Evolutionary conservation across 192 early-diverging fungal genomes (phyloP), one percentile per base, ranked within the genome.

Genomic region (Obelidium mucronatum): DNA sequence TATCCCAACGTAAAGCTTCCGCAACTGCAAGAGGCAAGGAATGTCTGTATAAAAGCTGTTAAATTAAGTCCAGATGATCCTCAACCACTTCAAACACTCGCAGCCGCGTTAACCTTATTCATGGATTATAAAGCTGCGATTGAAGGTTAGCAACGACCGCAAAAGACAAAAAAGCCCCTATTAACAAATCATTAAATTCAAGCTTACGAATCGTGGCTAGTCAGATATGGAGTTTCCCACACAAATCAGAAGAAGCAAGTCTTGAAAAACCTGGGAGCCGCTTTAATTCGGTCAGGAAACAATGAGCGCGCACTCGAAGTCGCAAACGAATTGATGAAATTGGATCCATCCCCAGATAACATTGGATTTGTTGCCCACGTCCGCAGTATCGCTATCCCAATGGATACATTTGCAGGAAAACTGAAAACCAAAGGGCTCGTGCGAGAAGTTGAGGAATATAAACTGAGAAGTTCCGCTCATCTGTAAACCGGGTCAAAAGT

Each of bases 331-430:
- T 48, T 48, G 44, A 48, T 48, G 44, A 19, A 48, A 48, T 48
- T 48, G 44, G 19, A 19, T 48, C 44, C 44, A 48, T 15, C 44
- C 19, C 44, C 44, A 19, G 11, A 48, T 15, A 48, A 48, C 19
- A 48, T 48, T 48, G 44, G 44, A 15, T 48, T 48, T 48, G 44
- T 48, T 48, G 72, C 58, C 6, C 59, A 74, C 28, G 31, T 74
- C 11, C 72, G 72, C 13, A 33, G 34, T 11, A 74, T 74, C 8
- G 72, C 58, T 3, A 62, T 31, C 34, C 72, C 72, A 15, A 63
- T 74, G 52, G 72, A 74, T 51, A 28, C 0, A 48, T 15, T 48
- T 0, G 44, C 44, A 15, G 40, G 8, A 15, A 37, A 31, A 19
- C 19, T 48, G 44, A 48, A 48, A 48, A 19, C 11, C 8, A 48